Evolutionary conservation across 441 rosid species (phyloP), one percentile per base, ranked within the genome.

Genomic region (Theobroma grandiflorum): DNA sequence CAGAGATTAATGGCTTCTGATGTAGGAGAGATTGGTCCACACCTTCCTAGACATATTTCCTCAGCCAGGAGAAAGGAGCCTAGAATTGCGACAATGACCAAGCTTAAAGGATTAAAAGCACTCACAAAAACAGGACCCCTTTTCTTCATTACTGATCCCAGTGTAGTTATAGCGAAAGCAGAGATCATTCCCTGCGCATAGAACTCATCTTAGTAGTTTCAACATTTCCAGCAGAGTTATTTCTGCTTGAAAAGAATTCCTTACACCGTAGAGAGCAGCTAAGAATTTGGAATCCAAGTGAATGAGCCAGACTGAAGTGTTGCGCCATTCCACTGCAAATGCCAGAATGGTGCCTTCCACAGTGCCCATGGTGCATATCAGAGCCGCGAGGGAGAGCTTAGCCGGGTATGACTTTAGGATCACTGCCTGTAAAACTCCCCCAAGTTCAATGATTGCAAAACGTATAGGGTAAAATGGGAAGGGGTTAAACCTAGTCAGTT

Each of bases 101-200:
- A 88, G 58, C 82, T 66, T 37, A 92, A 64, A 31, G 93, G 96
- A 84, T 72, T 90, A 31, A 92, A 90, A 64, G 94, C 90, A 47
- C 91, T 84, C 43, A 88, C 89, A 78, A 89, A 92, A 58, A 90
- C 91, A 0, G 96, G 96, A 49, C 96, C 96, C 61, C 79, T 79
- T 31, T 72, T 77, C 75, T 84, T 90, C 89, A 86, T 88, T 42
- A 88, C 77, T 11, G 78, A 81, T 77, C 91, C 91, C 82, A 86
- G 88, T 61, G 85, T 49, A 74, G 87, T 89, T 53, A 83, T 85
- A 47, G 72, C 87, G 18, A 81, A 50, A n/a, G 89, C 93, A 45
- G 96, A 83, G 26, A 88, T 81, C 58, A 90, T 35, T 4, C 95
- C 92, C 95, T 92, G 91, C 74, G 42, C 2, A 61, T 74, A 10